These are phyloP conservation scores for Xylariaceae sp. DNA, from an alignment of 2,329 filamentous ascomycete genomes.

Conservation along the genomic window DNA sequence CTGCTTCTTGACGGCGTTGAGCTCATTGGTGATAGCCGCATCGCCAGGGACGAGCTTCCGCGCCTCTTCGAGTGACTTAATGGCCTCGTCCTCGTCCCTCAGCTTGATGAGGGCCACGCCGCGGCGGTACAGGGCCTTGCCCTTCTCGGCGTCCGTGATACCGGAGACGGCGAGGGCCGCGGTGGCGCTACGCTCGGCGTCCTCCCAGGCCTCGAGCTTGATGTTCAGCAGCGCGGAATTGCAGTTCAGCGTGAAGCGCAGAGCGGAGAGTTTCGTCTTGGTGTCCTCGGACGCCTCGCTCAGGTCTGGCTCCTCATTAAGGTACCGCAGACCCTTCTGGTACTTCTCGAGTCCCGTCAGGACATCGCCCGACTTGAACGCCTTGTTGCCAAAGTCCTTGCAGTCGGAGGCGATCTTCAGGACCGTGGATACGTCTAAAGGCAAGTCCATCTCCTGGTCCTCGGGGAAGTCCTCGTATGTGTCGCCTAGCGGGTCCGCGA, in stretches of 20 bases:
- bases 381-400: slow-evolving; percentile 91
- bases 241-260: slow-evolving; percentile 86
- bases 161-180: slow-evolving; percentile 73
- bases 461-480: slow-evolving; percentile 95
- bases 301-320: slow-evolving; percentile 70
- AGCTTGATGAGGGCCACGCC: slow-evolving; percentile 75
- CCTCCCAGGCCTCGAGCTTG: slow-evolving; percentile 76
- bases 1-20: slow-evolving; percentile 78
- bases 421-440: slow-evolving; percentile 71
- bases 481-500: slow-evolving; percentile 83
- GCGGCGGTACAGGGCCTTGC: slow-evolving; percentile 87
- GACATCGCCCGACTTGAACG: slow-evolving; percentile 82
- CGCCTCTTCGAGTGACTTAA: slow-evolving; percentile 78
- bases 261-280: slow-evolving; percentile 69
- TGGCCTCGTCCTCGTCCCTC: slow-evolving; percentile 84
- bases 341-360: slow-evolving; percentile 85
- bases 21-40: slow-evolving; percentile 75
- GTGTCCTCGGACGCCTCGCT: slow-evolving; percentile 74
- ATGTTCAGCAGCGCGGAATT: slow-evolving; percentile 87
- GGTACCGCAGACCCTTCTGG: slow-evolving; percentile 74
- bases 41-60: slow-evolving; percentile 78
- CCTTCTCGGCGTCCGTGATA: slow-evolving; percentile 77
- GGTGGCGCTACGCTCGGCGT: slow-evolving; percentile 73
- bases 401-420: slow-evolving; percentile 82
- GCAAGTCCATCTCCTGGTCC: slow-evolving; percentile 67